Evolutionary conservation across 371 early-diverging fungal species (phyloP).

Genomic region (Dichotomocladium elegans): DNA sequence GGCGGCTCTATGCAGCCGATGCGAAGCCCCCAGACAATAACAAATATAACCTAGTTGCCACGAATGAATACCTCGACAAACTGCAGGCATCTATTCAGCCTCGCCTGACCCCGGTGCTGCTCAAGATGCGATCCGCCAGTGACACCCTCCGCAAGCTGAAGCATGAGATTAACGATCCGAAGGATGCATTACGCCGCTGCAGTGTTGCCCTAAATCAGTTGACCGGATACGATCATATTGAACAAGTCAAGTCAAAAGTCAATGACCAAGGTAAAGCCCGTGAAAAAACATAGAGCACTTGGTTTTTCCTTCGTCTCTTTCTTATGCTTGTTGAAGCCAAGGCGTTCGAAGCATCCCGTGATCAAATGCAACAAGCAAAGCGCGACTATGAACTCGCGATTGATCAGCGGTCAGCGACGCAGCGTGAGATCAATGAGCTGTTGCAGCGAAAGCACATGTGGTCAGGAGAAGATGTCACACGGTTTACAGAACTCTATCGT

Average conservation of each 20-base stretch:
- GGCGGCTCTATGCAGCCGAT: too few species aligned
- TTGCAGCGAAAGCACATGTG: slow-evolving; percentile 85
- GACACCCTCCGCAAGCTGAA: slow-evolving; percentile 26
- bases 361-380: slow-evolving; percentile 63
- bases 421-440: slow-evolving; percentile 84
- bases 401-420: slow-evolving; percentile 68
- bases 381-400: slow-evolving; percentile 65
- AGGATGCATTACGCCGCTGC: slow-evolving; percentile 41
- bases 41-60: neutral
- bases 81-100: slow-evolving; percentile 26
- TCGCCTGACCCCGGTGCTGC: slow-evolving; percentile 24
- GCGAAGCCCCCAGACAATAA: too few species aligned
- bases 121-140: slow-evolving; percentile 22
- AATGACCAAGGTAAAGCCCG: slow-evolving; percentile 52
- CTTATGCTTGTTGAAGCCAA: slow-evolving; percentile 27
- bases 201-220: slow-evolving; percentile 66
- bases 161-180: slow-evolving; percentile 42
- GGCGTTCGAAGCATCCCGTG: slow-evolving; percentile 54
- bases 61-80: slow-evolving; percentile 20
- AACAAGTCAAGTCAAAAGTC: slow-evolving; percentile 69
- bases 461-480: slow-evolving; percentile 81
- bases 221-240: slow-evolving; percentile 83
- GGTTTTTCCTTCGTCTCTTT: neutral
- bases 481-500: slow-evolving; percentile 85
- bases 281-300: neutral